phyloP scores from a whole-genome alignment of 768 basidiomycete genomes.

The Paxillus rubicundulus region DNA sequence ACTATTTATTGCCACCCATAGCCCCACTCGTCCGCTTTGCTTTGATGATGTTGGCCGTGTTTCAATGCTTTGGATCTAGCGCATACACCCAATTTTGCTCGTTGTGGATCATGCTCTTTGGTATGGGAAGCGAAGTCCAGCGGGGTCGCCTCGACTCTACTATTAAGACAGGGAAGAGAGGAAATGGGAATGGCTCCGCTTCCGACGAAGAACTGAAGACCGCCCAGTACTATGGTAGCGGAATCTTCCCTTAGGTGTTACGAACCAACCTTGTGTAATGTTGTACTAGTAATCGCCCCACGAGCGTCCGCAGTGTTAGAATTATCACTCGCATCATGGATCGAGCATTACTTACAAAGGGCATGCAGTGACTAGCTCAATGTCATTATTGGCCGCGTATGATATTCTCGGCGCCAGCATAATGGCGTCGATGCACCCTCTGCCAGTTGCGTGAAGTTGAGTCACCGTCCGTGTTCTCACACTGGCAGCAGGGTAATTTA shows the following conservation, averaged over 20 bases:
- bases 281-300: not conserved
- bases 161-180: not conserved
- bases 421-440: not conserved
- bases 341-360: no score
- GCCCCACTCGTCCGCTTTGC: not conserved
- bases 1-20: conserved; percentile 1
- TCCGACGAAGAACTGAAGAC: not conserved
- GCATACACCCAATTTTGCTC: not conserved
- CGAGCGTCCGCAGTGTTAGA: not conserved
- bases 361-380: no score
- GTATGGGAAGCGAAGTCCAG: conserved; percentile 3
- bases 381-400: no score
- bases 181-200: not conserved
- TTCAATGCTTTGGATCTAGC: conserved; percentile 11
- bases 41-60: conserved; percentile 15
- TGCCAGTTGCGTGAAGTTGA: not conserved
- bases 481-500: no score
- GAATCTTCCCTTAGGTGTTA: not conserved
- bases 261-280: not conserved
- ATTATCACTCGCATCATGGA: not conserved
- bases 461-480: not conserved
- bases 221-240: not conserved
- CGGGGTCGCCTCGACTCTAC: not conserved
- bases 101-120: conserved; percentile 1
- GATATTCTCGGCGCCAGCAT: no score